A percentile compares a stretch with the other conserved stretches of the same genome.
phyloP scores from a whole-genome alignment of 768 basidiomycete genomes.

The Exidia glandulosa region DNA sequence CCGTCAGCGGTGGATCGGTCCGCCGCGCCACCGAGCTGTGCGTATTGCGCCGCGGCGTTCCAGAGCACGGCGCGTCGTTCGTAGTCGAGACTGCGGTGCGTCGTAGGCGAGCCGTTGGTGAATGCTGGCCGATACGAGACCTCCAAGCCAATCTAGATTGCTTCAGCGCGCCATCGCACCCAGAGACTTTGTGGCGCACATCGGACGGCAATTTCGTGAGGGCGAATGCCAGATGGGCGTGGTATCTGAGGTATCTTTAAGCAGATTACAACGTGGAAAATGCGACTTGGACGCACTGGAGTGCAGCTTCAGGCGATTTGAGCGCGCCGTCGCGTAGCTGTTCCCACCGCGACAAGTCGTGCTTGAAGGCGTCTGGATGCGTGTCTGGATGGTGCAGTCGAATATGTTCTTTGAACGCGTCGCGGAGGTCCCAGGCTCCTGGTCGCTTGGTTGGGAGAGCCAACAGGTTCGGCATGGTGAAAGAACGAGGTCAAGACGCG shows the following conservation, averaged over 20 bases:
- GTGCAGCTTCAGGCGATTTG: constrained; percentile 11
- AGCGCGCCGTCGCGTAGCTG: constrained; percentile 47
- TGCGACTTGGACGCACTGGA: not conserved
- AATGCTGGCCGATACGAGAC: constrained; percentile 71
- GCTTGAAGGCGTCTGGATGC: constrained; percentile 76
- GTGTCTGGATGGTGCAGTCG: constrained; percentile 46
- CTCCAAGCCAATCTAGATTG: constrained; percentile 52
- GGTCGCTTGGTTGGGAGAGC: constrained; percentile 66
- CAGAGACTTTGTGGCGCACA: constrained; percentile 31
- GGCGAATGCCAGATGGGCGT: constrained; percentile 79
- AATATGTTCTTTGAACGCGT: constrained; percentile 54
- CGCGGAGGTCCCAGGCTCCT: constrained; percentile 40
- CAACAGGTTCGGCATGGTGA: constrained; percentile 65
- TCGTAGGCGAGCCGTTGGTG: constrained; percentile 42
- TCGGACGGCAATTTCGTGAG: constrained; percentile 76
- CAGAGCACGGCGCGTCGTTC: constrained; percentile 72
- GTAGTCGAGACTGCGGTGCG: constrained; percentile 64
- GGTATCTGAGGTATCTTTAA: constrained; percentile 49
- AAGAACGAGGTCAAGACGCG: not conserved
- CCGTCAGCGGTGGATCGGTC: constrained; percentile 68
- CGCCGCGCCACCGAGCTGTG: constrained; percentile 61
- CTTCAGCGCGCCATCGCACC: not conserved
- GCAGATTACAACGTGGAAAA: not conserved
- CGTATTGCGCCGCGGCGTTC: constrained; percentile 81
- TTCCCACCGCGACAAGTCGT: constrained; percentile 67